A percentile compares a stretch with the other conserved stretches of the same genome.
phyloP scores from a whole-genome alignment of 306 rosid genomes.

The Ormosia emarginata region DNA sequence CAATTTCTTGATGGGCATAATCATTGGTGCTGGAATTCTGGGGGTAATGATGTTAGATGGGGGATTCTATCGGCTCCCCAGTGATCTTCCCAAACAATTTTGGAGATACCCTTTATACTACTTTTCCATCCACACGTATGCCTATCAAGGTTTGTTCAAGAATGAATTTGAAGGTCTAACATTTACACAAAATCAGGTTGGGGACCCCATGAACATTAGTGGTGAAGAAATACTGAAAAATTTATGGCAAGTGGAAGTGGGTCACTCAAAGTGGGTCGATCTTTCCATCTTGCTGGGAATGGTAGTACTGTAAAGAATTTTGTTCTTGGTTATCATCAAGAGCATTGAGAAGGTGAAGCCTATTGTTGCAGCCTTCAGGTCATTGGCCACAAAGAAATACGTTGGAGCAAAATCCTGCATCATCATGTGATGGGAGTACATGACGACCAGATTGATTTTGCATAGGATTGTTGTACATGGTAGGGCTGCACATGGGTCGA shows the following conservation, averaged over 20 bases:
- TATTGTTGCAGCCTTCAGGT: neutral
- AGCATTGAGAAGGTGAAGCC: slow-evolving; percentile 34
- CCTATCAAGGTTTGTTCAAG: slow-evolving; percentile 52
- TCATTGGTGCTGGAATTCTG: slow-evolving; percentile 52
- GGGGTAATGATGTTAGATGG: slow-evolving; percentile 44
- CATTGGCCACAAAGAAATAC: neutral
- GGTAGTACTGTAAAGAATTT: slow-evolving; percentile 36
- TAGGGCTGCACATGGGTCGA: too few relatives aligned
- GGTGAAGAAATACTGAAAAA: slow-evolving; percentile 41
- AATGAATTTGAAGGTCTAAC: slow-evolving; percentile 45
- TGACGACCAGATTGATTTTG: neutral
- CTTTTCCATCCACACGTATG: slow-evolving; percentile 50
- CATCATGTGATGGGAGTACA: neutral
- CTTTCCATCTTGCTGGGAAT: slow-evolving; percentile 39
- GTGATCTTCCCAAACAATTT: slow-evolving; percentile 34
- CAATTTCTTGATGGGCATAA: slow-evolving; percentile 51
- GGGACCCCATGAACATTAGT: neutral
- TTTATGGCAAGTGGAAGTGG: slow-evolving; percentile 27
- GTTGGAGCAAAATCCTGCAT: neutral
- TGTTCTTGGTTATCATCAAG: slow-evolving; percentile 42
- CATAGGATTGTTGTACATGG: neutral
- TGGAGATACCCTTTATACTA: slow-evolving; percentile 50
- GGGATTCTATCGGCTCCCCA: slow-evolving; percentile 50
- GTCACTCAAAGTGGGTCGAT: slow-evolving; percentile 53
- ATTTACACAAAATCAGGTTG: slow-evolving; percentile 1